These are phyloP conservation scores for Aspergillus ochraceoroseus DNA, from an alignment of 2,329 filamentous ascomycete genomes.

Conservation along the genomic window DNA sequence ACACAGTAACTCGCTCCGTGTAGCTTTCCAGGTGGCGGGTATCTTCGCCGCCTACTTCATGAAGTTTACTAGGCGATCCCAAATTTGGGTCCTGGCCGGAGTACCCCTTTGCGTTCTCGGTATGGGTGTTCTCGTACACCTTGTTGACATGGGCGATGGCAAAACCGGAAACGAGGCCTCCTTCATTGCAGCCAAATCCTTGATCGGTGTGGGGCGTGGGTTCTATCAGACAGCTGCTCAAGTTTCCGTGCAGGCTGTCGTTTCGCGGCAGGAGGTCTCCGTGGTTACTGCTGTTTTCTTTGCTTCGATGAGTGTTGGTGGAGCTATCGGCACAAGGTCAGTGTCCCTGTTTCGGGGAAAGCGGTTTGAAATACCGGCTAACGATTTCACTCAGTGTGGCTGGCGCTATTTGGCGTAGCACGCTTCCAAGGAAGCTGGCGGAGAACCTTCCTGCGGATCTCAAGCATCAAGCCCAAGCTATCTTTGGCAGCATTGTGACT, in stretches of 20 bases:
- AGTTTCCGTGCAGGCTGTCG: constrained; percentile 36
- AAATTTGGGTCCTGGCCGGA: constrained; percentile 32
- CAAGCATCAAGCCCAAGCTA: constrained; percentile 18
- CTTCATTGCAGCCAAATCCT: constrained; percentile 34
- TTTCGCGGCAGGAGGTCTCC: constrained; percentile 34
- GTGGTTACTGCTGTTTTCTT: constrained; percentile 38
- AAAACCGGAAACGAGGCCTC: constrained; percentile 31
- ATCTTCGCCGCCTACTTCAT: constrained; percentile 36
- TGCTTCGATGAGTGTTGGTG: constrained; percentile 34
- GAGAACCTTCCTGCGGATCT: constrained; percentile 20
- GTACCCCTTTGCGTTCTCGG: constrained; percentile 36
- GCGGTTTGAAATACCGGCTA: neutral
- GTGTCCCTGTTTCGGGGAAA: neutral
- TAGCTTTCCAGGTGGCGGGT: constrained; percentile 39
- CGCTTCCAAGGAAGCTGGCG: constrained; percentile 18
- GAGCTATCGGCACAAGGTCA: constrained; percentile 33
- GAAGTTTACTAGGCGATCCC: constrained; percentile 36
- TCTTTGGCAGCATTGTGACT: constrained; percentile 22
- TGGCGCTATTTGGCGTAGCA: constrained; percentile 38
- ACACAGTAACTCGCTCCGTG: constrained; percentile 30
- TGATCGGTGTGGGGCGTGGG: constrained; percentile 35
- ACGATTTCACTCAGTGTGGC: constrained; percentile 22
- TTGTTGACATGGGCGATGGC: constrained; percentile 24
- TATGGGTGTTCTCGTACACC: constrained; percentile 29
- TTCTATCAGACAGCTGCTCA: constrained; percentile 36